A percentile compares a stretch with the other conserved stretches of the same genome.
Evolutionary conservation across 2,329 filamentous ascomycete genomes (phyloP).

Genomic region (Cytospora mali): DNA sequence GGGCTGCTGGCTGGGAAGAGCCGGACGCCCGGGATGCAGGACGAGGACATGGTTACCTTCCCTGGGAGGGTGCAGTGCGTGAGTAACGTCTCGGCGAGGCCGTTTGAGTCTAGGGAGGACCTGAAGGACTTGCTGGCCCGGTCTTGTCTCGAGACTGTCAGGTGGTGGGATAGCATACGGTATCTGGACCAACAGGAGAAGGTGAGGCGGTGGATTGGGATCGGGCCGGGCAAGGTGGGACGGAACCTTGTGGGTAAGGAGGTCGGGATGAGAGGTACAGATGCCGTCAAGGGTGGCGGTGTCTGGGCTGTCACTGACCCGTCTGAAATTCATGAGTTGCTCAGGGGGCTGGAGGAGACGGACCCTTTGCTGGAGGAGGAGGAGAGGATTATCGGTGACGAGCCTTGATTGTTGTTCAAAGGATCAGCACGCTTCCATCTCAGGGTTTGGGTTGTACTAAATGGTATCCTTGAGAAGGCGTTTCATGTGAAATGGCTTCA

Average conservation of each 20-base stretch:
- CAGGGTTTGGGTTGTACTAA: neutral
- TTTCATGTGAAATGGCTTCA: neutral
- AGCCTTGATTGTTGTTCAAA: constrained; percentile 3
- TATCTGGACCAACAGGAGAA: constrained; percentile 84
- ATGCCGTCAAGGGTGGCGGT: constrained; percentile 81
- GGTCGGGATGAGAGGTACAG: constrained; percentile 80
- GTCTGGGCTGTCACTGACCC: constrained; percentile 92
- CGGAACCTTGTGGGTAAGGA: constrained; percentile 94
- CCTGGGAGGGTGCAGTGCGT: constrained; percentile 77
- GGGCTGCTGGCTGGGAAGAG: constrained; percentile 64
- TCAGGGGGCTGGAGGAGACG: constrained; percentile 68
- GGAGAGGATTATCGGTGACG: constrained; percentile 34
- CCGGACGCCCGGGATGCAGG: constrained; percentile 53
- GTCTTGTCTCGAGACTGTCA: constrained; percentile 87
- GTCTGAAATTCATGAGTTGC: constrained; percentile 69
- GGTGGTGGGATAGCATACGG: constrained; percentile 91
- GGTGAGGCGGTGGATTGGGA: constrained; percentile 84
- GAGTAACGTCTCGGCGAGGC: constrained; percentile 81
- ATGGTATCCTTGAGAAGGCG: neutral
- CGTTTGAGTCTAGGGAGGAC: constrained; percentile 73
- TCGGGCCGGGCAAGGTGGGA: constrained; percentile 92
- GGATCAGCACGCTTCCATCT: neutral
- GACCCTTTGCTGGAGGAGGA: constrained; percentile 55
- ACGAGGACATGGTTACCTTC: constrained; percentile 71
- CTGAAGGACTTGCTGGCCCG: constrained; percentile 78